Evolutionary conservation across 192 early-diverging fungal genomes (phyloP), one percentile per base, ranked within the genome.

Genomic region (Geosiphon pyriformis): DNA sequence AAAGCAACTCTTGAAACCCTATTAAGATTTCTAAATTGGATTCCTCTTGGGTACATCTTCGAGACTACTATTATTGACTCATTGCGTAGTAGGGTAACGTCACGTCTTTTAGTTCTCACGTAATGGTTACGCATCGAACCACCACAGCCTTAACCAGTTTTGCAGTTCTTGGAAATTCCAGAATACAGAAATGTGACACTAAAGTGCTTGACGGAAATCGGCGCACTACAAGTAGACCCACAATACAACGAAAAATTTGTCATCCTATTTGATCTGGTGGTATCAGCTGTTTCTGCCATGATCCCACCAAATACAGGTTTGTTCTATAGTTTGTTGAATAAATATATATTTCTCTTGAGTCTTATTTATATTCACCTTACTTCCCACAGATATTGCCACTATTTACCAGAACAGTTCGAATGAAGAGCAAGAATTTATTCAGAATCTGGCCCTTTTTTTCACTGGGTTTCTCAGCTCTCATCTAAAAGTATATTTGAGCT

Each of bases 201-300:
- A 60, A 94, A 96, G 75, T 99, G 97, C 73, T 77, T 99, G 62
- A 98, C 94, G 31, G 97, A 99, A 70, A 98, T 99, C 75, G 96
- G 91, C 48, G 83, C 83, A n/a, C 74, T 98, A 18, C 83, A 90
- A 34, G 83, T 93, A 17, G 80, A 83, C 29, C 77, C 76, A 11
- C 90, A 94, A 37, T 95, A 96, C 71, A 81, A 87, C 68, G 87
- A 90, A 37, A 93, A 94, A 70, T 86, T 96, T 79, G 90, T 88
- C 11, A 55, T 80, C n/a, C 76, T 99, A 52, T 99, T 94, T 74
- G 85, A 85, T 37, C 80, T 93, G 72, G 84, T 94, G 20, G 87
- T 98, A 70, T 73, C 76, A 1, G 72, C 82, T 31, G 79, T 94
- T 15, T 80, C 74, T 48, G 81, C 78, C 32, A 88, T 90, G 71